Base-by-base conservation (phyloP, 2,329 filamentous ascomycete genomes). In the Trichoderma atrobrunneum region DNA sequence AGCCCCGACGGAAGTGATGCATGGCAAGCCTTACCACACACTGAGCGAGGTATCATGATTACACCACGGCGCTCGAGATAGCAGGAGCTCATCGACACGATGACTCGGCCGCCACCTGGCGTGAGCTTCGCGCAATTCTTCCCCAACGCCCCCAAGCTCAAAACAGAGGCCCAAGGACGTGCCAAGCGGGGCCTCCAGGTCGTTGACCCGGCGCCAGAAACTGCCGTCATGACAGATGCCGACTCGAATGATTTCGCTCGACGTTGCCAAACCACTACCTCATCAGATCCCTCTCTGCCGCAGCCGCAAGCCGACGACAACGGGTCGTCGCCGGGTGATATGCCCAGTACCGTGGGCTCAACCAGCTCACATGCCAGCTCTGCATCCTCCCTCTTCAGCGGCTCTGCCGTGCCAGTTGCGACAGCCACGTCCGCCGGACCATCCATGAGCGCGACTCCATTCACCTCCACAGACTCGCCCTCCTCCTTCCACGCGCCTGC, bases 71-170 rank as follows among this genome's bases (percentile, higher is more conserved):
- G 81, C 83, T 80, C 83, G 81, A 83, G 84, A 84, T 86, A 85
- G 83, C 84, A 83, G 82, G 82, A 82, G 81, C 82, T 80, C 81
- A 82, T 81, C 80, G 80, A 83, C 86, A 90, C 85, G 85, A 93
- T 93, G 92, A 93, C 93, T 90, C 93, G 92, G 86, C 89, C 91
- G 81, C 87, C 90, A 79, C 87, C 88, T 74, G 86, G 86, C 82
- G 91, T 92, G 85, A 91, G 91, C 85, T 95, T 94, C 87, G 92
- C 92, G 84, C 90, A 94, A 84, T 96, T 94, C 87, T 95, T 94
- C 83, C 92, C 92, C 77, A 90, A 91, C 80, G 93, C 92, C 79
- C 92, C 93, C 77, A 90, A 87, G 81, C 85, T 87, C 84, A 89
- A 84, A 81, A 82, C 82, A 73, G 84, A 83, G 76, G 82, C 82